A percentile compares a stretch with the other conserved stretches of the same genome.
phyloP scores from a whole-genome alignment of 495 filamentous ascomycete species.

The Beverwykella pulmonaria region DNA sequence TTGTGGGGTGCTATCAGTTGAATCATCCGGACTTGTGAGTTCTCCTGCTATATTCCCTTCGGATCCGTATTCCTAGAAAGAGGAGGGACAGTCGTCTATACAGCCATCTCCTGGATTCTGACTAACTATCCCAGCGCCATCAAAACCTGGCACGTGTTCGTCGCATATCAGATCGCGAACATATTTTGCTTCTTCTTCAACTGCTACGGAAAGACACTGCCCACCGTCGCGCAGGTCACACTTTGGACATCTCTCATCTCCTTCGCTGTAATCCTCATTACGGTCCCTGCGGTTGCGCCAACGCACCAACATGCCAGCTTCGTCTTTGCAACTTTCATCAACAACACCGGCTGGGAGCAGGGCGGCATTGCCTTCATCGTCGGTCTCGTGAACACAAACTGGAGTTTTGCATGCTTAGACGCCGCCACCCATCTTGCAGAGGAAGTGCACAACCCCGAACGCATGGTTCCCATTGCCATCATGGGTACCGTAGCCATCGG shows the following conservation, averaged over 20 bases:
- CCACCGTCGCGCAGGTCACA: conserved; percentile 53
- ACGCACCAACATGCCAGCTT: conserved; percentile 59
- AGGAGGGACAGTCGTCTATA: not conserved
- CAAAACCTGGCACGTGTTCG: conserved; percentile 58
- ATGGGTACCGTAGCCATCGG: conserved; percentile 63
- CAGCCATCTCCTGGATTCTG: not conserved
- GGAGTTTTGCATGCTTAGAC: conserved; percentile 64
- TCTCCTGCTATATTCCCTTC: conserved; percentile 22
- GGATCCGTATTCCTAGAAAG: not conserved
- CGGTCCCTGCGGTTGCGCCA: conserved; percentile 58
- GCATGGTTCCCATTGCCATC: conserved; percentile 58
- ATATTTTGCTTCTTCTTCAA: conserved; percentile 63
- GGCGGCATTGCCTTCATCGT: conserved; percentile 67
- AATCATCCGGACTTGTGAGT: conserved; percentile 60
- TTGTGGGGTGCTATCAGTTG: conserved; percentile 62
- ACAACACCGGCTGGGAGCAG: conserved; percentile 62
- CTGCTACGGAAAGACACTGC: conserved; percentile 58
- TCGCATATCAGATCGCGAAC: conserved; percentile 56
- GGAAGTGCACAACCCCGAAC: conserved; percentile 57
- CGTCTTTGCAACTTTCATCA: conserved; percentile 65
- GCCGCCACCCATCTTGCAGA: conserved; percentile 66
- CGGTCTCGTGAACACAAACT: conserved; percentile 65
- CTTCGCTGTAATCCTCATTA: conserved; percentile 59
- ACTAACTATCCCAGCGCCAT: conserved; percentile 48
- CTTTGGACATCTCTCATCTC: conserved; percentile 59